These are phyloP conservation scores for Chernovozyma aurita DNA, from an alignment of 1,139 yeast species.

Conservation along the genomic window DNA sequence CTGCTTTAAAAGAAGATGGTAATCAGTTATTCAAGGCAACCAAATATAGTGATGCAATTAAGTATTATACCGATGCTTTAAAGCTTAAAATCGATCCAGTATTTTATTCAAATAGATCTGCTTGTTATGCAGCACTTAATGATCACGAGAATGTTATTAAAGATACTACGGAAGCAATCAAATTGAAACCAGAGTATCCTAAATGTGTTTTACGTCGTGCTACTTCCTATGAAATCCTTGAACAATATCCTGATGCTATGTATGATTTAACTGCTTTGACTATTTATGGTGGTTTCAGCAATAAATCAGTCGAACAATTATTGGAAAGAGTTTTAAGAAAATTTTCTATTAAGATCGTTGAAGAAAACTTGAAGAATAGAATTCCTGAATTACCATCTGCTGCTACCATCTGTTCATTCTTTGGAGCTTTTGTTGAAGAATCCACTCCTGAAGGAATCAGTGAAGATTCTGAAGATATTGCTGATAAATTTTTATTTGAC, in stretches of 20 bases:
- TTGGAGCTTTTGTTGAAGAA: conserved; percentile 63
- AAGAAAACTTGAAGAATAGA: conserved; percentile 50
- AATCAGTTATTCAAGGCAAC: conserved; percentile 72
- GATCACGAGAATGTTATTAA: conserved; percentile 79
- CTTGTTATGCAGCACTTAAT: conserved; percentile 82
- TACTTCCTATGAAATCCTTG: conserved; percentile 80
- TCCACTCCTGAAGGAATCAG: conserved; percentile 47
- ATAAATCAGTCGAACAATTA: conserved; percentile 71
- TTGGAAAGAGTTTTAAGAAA: conserved; percentile 84
- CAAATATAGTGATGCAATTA: conserved; percentile 68
- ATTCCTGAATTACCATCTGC: conserved; percentile 73
- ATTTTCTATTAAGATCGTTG: conserved; percentile 66
- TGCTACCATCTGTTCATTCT: conserved; percentile 79
- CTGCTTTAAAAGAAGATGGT: conserved; percentile 84
- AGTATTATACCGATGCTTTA: conserved; percentile 74
- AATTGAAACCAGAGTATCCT: conserved; percentile 81
- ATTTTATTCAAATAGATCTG: conserved; percentile 90
- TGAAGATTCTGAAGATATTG: conserved; percentile 40
- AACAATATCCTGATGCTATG: conserved; percentile 78
- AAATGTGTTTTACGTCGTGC: conserved; percentile 82
- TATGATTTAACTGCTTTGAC: conserved; percentile 87
- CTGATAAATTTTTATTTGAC: conserved; percentile 61
- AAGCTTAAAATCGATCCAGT: conserved; percentile 75
- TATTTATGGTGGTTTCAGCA: conserved; percentile 72
- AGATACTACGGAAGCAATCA: conserved; percentile 82